Base-by-base conservation (phyloP, 2,329 filamentous ascomycete species). In the Epichloe baconii region DNA sequence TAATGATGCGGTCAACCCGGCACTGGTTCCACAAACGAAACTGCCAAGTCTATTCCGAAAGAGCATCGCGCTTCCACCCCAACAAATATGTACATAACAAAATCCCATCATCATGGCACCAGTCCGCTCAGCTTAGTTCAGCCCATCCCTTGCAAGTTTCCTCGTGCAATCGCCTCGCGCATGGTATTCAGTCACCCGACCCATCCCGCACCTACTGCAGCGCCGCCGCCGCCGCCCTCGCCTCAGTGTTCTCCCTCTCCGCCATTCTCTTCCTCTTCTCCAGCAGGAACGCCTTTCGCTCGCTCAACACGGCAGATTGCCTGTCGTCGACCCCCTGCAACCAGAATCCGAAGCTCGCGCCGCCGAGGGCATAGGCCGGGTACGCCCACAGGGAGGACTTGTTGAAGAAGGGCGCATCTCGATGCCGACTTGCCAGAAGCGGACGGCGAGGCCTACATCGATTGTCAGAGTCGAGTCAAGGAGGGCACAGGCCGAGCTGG, bases 281-380 rank as follows among this genome's bases (percentile, higher is more conserved):
- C 53, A 97, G 73, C 58, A 98, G 77, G 51, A 76, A 70, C 59
- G 86, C 77, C 75, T 89, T 90, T 65, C 90, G 83, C 65, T 91
- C 85, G 58, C 77, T 74, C 53, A 98, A 74, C 56, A 89, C 78
- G 58, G 80, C 79, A 59, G 84, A 78, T 71, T 97, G 91, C 66
- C 82, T 78, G 63, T 87, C 75, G 69, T 96, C 88, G 52, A 97
- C 87, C 56, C 88, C 87, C 74, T 90, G 83, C 61, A 98, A 75
- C 89, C 91, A 98, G 77, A 96, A 96, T 60, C 93, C 93, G 72
- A 97, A 96, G 71, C 85, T 88, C 61, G 84, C 90, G 61, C 90
- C 90, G 56, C 88, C 80, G 60, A 79, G 79, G 53, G 83, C 90
- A 71, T 93, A 98, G 61, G 91, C 72, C 51, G 93, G 93, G 74